phyloP scores from a whole-genome alignment of 1,284 basidiomycete genomes.

The Apiotrichum montevideense region DNA sequence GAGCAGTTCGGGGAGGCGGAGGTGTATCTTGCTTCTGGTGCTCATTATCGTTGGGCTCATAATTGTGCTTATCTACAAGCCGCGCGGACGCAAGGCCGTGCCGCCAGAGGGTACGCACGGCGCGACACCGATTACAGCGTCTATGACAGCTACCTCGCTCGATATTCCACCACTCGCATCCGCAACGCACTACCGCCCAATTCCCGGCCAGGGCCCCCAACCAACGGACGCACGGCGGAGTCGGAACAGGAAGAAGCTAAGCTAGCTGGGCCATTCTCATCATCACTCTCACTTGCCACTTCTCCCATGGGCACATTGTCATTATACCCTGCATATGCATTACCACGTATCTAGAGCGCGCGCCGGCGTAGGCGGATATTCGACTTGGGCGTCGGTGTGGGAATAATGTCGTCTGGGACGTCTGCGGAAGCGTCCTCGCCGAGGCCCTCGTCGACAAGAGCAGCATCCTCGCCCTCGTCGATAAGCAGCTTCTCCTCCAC shows the following conservation, averaged over 20 bases:
- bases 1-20: slow-evolving; percentile 80
- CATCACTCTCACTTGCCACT: too few relatives aligned
- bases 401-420: not conserved
- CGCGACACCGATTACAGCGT: not conserved
- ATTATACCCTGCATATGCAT: slow-evolving; percentile 4
- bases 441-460: not conserved
- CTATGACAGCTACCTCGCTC: too few relatives aligned
- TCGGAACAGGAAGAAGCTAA: too few relatives aligned
- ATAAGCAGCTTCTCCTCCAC: not conserved
- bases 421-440: not conserved
- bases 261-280: too few relatives aligned
- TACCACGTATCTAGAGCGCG: not conserved
- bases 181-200: not conserved
- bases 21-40: slow-evolving; percentile 85
- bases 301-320: too few relatives aligned
- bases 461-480: not conserved
- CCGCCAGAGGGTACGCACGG: not conserved
- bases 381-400: not conserved
- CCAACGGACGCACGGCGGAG: too few relatives aligned
- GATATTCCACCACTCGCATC: not conserved
- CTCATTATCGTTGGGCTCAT: slow-evolving; percentile 79
- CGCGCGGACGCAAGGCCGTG: slow-evolving; percentile 14
- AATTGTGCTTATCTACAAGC: slow-evolving; percentile 47
- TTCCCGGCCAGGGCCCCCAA: not conserved
- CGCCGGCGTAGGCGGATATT: slow-evolving; percentile 7